Conservation (phyloP, 208 protist species). For the Entamoeba dispar region DNA sequence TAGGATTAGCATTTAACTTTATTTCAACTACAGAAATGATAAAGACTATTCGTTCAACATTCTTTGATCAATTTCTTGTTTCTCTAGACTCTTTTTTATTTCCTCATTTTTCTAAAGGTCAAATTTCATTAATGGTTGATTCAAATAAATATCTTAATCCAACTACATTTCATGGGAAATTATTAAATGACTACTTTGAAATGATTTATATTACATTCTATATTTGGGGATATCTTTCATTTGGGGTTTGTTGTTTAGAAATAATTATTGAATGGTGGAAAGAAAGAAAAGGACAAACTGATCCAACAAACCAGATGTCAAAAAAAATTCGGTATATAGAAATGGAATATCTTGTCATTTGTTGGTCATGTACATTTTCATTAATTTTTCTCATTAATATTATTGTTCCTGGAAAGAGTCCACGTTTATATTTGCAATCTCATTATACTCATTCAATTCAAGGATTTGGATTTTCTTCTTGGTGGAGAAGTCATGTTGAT, state of each 20-base stretch:
- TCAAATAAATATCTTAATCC: background rate
- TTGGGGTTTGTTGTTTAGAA: background rate
- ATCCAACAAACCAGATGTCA: background rate
- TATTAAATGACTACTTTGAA: background rate
- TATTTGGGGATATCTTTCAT: background rate
- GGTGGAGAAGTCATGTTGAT: background rate
- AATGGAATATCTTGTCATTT: background rate
- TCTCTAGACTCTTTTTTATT: background rate
- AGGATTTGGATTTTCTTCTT: background rate
- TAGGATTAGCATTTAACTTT: background rate
- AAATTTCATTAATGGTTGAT: background rate
- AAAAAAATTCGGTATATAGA: background rate
- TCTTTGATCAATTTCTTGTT: background rate
- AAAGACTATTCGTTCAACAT: background rate
- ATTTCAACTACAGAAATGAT: background rate
- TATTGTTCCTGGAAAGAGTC: background rate
- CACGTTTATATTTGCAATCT: background rate
- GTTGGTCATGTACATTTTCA: background rate
- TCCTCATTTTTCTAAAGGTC: background rate
- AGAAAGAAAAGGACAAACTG: background rate
- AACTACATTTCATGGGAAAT: background rate
- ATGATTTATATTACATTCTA: background rate
- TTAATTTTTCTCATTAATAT: background rate
- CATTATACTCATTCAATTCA: background rate
- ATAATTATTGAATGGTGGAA: background rate